Base-by-base conservation (phyloP, 306 rosid genomes). In the Rubus idaeus region DNA sequence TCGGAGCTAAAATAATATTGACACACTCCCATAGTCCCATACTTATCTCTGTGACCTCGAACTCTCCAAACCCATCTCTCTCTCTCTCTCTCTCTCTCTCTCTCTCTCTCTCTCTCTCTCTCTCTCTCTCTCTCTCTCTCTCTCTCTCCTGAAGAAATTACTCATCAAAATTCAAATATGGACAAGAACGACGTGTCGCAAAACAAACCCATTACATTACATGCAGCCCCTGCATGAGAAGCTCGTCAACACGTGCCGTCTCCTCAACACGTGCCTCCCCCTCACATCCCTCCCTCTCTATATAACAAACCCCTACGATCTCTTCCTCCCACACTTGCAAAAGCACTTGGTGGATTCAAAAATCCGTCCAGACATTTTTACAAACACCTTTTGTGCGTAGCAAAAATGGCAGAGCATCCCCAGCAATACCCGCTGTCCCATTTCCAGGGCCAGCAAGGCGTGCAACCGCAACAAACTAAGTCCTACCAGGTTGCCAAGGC, bases 181-280 rank as follows among this genome's bases (percentile, higher is more conserved):
- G 70, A 60, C 63, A 78, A 52, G 46, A 76, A 51, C 23, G 64
- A 83, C 86, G 90, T 90, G 97, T 90, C 86, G 49, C 41, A 0
- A 56, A 39, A 66, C 17, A 3, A 40, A 66, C 21, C 2, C 77
- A 44, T 17, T 21, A 7, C 23, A 2, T 42, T 40, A 41, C 95
- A 93, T 87, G 98, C 91, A 77, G 46, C 79, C 79, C 82, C 10
- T 88, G 98, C 98, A 89, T 88, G 94, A 78, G 66, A 84, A 64
- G 58, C 76, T 73, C 57, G 18, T 47, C 71, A 80, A 88, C 93
- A 86, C 90, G 90, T 93, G 85, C 88, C 49, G 20, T 9, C 14
- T 58, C 74, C 39, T 16, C 21, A 26, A 57, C 79, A 76, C 79
- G 70, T 85, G 95, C 91, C 89, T 81, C 88, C 42, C 53, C 70